These are phyloP conservation scores for Haplosporangium sp. DNA, from an alignment of 371 early-diverging fungal species.

Conservation along the genomic window DNA sequence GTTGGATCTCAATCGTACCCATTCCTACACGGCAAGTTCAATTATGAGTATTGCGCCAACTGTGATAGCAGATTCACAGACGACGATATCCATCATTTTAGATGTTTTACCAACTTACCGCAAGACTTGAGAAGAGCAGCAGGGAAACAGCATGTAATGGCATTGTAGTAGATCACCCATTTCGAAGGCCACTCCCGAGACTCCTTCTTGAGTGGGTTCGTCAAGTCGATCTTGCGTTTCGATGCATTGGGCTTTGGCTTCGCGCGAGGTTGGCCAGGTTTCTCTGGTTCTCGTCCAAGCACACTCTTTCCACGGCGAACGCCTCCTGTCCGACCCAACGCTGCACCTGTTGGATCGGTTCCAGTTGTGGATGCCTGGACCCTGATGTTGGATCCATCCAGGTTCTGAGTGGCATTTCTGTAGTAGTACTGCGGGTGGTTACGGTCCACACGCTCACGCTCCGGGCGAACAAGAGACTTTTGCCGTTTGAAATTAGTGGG, in stretches of 20 bases:
- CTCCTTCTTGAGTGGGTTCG: constrained; percentile 32
- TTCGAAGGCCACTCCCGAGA: constrained; percentile 42
- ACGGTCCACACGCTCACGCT: constrained; percentile 70
- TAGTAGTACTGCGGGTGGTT: constrained; percentile 66
- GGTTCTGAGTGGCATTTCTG: constrained; percentile 60
- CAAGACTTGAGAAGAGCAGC: constrained; percentile 48
- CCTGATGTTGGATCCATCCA: constrained; percentile 47
- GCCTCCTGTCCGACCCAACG: constrained; percentile 20
- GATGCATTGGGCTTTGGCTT: constrained; percentile 19
- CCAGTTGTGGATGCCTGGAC: constrained; percentile 52
- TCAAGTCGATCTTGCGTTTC: constrained; percentile 27
- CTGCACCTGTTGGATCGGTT: constrained; percentile 34
- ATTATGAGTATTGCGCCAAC: too few relatives aligned
- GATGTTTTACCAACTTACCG: constrained; percentile 35
- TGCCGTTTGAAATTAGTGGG: constrained; percentile 57
- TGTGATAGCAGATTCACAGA: too few relatives aligned
- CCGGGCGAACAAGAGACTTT: constrained; percentile 78
- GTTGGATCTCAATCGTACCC: constrained; percentile 64
- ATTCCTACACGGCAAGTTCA: constrained; percentile 24
- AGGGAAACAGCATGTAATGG: constrained; percentile 68
- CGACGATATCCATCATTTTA: neutral
- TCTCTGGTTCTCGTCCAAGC: constrained; percentile 51
- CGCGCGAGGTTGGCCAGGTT: constrained; percentile 40
- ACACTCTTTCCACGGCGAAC: constrained; percentile 54
- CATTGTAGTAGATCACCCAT: constrained; percentile 64